Percentiles rank a stretch among this genome's conserved stretches.
phyloP scores from a whole-genome alignment of 495 filamentous ascomycete species.

The Xylaria grammica region DNA sequence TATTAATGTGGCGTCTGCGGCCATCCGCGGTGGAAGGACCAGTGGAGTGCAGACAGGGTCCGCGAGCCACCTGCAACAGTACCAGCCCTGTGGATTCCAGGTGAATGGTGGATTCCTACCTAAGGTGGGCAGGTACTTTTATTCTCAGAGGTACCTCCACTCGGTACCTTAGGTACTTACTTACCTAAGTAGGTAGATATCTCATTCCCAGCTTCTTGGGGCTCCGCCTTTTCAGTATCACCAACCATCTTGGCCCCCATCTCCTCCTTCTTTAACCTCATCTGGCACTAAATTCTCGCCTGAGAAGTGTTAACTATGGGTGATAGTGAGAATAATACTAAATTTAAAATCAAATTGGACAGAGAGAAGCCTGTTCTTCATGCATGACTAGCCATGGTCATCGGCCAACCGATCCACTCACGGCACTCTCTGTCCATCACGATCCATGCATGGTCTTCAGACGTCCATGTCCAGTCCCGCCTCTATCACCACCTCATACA shows the following conservation, averaged over 20 bases:
- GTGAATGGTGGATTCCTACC: too few species aligned
- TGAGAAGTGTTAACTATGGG: background rate
- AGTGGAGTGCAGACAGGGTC: conserved; percentile 15
- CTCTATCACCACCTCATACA: conserved; percentile 19
- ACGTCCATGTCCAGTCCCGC: conserved; percentile 28
- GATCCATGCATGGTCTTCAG: conserved; percentile 16
- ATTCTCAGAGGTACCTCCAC: too few species aligned
- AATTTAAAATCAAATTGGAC: conserved; percentile 12
- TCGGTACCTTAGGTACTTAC: too few species aligned
- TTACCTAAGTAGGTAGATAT: too few species aligned
- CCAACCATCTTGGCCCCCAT: conserved; percentile 13
- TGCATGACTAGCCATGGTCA: conserved; percentile 18
- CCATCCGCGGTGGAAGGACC: conserved; percentile 13
- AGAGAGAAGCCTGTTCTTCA: conserved; percentile 20
- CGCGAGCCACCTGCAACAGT: conserved; percentile 21
- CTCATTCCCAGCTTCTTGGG: background rate
- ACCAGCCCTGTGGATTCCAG: conserved; percentile 19
- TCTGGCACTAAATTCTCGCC: background rate
- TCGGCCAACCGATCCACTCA: conserved; percentile 8
- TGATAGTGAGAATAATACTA: background rate
- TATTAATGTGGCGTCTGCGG: conserved; percentile 19
- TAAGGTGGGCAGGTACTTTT: too few species aligned
- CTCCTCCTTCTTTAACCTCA: conserved; percentile 12
- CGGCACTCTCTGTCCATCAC: background rate
- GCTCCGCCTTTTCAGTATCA: background rate